Evolutionary conservation across 148 eudicot genomes (phyloP).

Genomic region (Dysphania ambrosioides): DNA sequence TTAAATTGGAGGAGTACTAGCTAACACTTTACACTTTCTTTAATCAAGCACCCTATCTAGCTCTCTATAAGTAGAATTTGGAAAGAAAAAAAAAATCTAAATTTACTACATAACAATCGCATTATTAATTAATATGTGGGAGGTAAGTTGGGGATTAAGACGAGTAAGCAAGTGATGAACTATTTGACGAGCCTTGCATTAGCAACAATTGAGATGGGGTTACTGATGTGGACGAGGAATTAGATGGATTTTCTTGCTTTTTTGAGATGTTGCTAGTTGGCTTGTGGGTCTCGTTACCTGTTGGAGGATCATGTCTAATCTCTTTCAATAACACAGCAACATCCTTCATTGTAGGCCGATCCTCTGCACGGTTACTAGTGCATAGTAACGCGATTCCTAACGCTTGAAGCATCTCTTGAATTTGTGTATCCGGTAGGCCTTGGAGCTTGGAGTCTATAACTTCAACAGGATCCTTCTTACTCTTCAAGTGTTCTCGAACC

Average conservation of each 20-base stretch:
- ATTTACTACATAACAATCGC: background rate
- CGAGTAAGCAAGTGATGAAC: slow-evolving; percentile 52
- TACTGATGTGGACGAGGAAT: slow-evolving; percentile 43
- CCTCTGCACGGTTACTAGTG: slow-evolving; percentile 67
- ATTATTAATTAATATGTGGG: slow-evolving; percentile 26
- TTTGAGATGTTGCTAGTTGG: slow-evolving; percentile 19
- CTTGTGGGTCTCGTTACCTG: slow-evolving; percentile 43
- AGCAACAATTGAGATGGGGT: slow-evolving; percentile 48
- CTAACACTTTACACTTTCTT: slow-evolving; percentile 24
- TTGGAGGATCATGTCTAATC: slow-evolving; percentile 50
- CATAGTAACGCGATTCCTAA: slow-evolving; percentile 80
- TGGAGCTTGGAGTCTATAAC: slow-evolving; percentile 65
- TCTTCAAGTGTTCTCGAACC: slow-evolving; percentile 77
- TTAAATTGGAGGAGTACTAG: slow-evolving; percentile 11
- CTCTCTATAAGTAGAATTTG: slow-evolving; percentile 3
- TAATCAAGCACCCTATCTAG: slow-evolving; percentile 19
- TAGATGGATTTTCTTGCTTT: slow-evolving; percentile 21
- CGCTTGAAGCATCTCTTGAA: slow-evolving; percentile 91
- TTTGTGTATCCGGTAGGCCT: slow-evolving; percentile 61
- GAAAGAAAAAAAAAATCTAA: background rate
- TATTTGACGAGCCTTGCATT: slow-evolving; percentile 53
- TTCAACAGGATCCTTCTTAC: slow-evolving; percentile 58
- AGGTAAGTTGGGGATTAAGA: slow-evolving; percentile 49
- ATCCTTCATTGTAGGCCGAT: slow-evolving; percentile 92
- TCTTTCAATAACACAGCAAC: slow-evolving; percentile 67